phyloP scores from a whole-genome alignment of 768 basidiomycete genomes.

The Leucocoprinus leucothites region DNA sequence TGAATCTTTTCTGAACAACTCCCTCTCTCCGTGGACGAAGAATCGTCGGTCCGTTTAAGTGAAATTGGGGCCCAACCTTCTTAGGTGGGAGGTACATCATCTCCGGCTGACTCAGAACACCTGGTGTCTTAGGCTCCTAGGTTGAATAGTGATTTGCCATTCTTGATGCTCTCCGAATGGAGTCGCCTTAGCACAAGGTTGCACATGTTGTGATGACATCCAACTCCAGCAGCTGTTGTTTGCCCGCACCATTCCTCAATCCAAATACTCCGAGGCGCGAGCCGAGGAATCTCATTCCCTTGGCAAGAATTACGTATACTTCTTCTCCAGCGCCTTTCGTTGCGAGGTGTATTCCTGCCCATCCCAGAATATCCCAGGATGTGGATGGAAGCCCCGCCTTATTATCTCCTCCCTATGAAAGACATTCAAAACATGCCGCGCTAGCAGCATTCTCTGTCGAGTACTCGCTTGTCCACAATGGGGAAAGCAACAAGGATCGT shows the following conservation, averaged over 20 bases:
- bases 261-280: constrained; percentile 12
- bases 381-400: not conserved
- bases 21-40: constrained; percentile 13
- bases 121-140: not conserved
- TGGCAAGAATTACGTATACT: constrained; percentile 13
- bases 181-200: constrained; percentile 1
- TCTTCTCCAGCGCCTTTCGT: constrained; percentile 12
- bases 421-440: not conserved
- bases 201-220: constrained; percentile 8
- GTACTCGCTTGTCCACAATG: too few species aligned
- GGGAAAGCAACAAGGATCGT: too few species aligned
- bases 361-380: constrained; percentile 2
- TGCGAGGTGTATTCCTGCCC: not conserved
- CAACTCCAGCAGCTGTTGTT: not conserved
- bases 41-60: constrained; percentile 9
- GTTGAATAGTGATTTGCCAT: constrained; percentile 8
- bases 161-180: not conserved
- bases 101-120: constrained; percentile 9
- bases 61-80: constrained; percentile 12
- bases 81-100: constrained; percentile 3
- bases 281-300: not conserved
- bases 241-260: not conserved
- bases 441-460: too few species aligned
- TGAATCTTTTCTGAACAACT: constrained; percentile 2
- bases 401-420: not conserved